Evolutionary conservation across 1,139 yeast species (phyloP), one percentile per base, ranked within the genome.

Genomic region (Tardiomyces blankii): DNA sequence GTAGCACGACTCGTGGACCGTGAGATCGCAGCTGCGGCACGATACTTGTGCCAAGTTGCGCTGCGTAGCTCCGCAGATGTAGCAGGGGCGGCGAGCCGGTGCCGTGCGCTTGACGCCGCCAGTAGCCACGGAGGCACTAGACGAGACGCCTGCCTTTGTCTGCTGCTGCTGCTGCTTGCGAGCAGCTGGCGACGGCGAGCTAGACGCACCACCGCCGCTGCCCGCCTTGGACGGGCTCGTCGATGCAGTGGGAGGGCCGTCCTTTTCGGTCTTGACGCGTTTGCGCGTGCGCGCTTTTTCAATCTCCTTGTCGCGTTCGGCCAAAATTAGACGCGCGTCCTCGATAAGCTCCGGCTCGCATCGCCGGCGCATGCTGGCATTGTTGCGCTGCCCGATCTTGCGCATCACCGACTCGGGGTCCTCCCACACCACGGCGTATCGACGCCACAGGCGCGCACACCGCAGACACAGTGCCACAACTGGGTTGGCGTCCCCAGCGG

Each of bases 341-440:
- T 70, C 70, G 1, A 81, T 59, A 30, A 88, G 69, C 58, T 88
- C 97, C 51, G 73, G 70, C 53, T 91, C 98, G 1, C 83, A 65
- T 51, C 70, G 74, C 53, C 76, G 74, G 56, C 74, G 77, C 75
- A 16, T 16, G 40, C 1, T 18, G 11, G 9, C 23, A 21, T 14
- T 16, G 11, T 39, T 18, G 9, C 14, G 63, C 48, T 68, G 71
- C 30, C 58, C 70, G 50, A 59, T 69, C 48, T 75, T 79, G 58
- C 72, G 75, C 42, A 78, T 66, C 0, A 86, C 79, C 48, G 82
- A 91, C 21, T 67, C 59, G 0, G 96, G 95, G 42, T 78, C 78
- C 54, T 81, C 88, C 97, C 98, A 91, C n/a, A 72, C 71, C 1
- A 85, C 81, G 0, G 89, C 96, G 61, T 91, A 91, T 40, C 93